Base-by-base conservation (phyloP, 192 early-diverging fungal species). In the Pilobolus umbonatus region DNA sequence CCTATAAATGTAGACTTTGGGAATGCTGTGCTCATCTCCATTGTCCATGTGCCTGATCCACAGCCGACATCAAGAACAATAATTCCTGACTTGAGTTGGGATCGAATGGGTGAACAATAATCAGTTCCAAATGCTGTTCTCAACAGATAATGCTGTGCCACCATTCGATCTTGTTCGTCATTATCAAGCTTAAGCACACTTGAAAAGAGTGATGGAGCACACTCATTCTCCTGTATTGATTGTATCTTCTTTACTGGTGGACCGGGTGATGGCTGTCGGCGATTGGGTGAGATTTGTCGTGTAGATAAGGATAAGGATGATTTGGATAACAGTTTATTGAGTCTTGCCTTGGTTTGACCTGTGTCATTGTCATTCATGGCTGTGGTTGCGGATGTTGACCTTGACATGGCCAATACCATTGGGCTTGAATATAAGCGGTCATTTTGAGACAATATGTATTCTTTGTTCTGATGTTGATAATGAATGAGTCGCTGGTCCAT, bases 61-160 rank as follows among this genome's bases (percentile, higher is more conserved):
- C 60, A 61, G 15, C 67, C 67, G 6, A 64, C 52, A 42, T 69
- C 67, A 6, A 69, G 30, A 2, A 63, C 67, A 0, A 69, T 51
- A 8, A 48, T 49, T 5, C 67, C 67, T 31, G 63, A 53, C 47
- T 69, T 47, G 19, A 69, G 57, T 7, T 53, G 15, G 9, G 29
- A 8, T 22, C 42, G 48, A 21, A 63, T 21, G 2, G 54, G 52
- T n/a, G 67, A 62, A 5, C 42, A 47, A 36, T 55, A 69, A 32
- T 69, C 67, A 15, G 57, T 57, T 28, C 61, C 51, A 55, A 69
- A 69, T 1, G 60, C 61, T n/a, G 65, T 70, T 38, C 68, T 56
- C 9, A 71, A 55, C 38, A 75, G 38, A 28, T 75, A 75, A 31
- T 75, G 67, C 14, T 75, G 73, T 50, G 68, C 68, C 10, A 68